A percentile compares a stretch with the other conserved stretches of the same genome.
Evolutionary conservation across 2,329 filamentous ascomycete genomes (phyloP).

Genomic region (Neurospora sp.): DNA sequence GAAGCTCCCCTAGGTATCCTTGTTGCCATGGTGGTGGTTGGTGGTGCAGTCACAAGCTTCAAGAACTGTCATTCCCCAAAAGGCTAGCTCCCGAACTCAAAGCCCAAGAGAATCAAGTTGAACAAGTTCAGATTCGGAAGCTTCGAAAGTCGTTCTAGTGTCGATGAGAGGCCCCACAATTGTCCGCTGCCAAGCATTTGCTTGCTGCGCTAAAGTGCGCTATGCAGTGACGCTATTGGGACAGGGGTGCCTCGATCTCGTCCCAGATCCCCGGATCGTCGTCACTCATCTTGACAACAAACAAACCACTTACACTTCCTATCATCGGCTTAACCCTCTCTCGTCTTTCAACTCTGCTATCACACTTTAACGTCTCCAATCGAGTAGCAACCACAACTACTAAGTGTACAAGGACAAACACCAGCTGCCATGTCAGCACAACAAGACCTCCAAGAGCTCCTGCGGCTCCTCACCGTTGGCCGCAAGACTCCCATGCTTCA

Average conservation of each 20-base stretch:
- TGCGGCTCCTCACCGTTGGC: conserved; percentile 45
- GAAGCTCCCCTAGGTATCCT: not conserved
- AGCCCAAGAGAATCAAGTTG: not conserved
- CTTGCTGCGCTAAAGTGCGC: not conserved
- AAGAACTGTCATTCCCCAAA: not conserved
- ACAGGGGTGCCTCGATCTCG: not conserved
- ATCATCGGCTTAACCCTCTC: not conserved
- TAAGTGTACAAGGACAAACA: not conserved
- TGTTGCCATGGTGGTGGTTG: not conserved
- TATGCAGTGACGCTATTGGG: not conserved
- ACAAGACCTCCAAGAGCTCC: conserved; percentile 50
- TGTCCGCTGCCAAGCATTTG: not conserved
- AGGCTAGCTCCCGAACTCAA: not conserved
- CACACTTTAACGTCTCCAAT: not conserved
- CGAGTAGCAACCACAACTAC: too few relatives aligned
- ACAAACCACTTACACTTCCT: not conserved
- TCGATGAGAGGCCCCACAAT: not conserved
- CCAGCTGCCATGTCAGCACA: conserved; percentile 38
- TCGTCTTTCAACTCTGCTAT: not conserved
- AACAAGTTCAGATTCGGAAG: not conserved
- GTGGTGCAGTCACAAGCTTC: not conserved
- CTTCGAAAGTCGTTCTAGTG: not conserved
- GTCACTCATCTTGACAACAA: not conserved
- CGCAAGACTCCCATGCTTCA: conserved; percentile 50
- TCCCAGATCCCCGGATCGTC: not conserved